Evolutionary conservation across 2,329 filamentous ascomycete genomes (phyloP).

Genomic region (Aureobasidium sp.): DNA sequence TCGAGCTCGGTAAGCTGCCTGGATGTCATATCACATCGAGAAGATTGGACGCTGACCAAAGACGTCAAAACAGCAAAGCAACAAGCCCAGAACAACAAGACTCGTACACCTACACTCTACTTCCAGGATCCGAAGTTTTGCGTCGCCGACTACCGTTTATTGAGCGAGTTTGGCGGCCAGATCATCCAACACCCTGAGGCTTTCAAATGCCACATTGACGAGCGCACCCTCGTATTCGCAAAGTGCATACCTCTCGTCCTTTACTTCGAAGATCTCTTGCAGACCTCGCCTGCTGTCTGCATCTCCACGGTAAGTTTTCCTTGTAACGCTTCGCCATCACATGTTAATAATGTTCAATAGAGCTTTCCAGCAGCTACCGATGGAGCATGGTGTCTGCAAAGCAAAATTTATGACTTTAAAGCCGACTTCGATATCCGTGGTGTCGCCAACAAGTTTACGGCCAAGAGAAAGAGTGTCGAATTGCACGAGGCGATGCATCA

Average conservation of each 20-base stretch:
- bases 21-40: too few relatives aligned
- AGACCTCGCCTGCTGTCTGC: not conserved
- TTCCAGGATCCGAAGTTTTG: not conserved
- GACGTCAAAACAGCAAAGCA: not conserved
- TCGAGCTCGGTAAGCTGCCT: not conserved
- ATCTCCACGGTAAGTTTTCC: not conserved
- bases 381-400: not conserved
- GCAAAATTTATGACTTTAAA: not conserved
- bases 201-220: not conserved
- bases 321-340: not conserved
- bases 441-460: not conserved
- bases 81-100: not conserved
- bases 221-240: not conserved
- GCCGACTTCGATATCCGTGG: not conserved
- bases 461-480: not conserved
- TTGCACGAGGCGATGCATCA: not conserved
- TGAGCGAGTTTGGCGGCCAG: not conserved
- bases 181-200: not conserved
- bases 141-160: not conserved
- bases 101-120: not conserved
- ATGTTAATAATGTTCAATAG: not conserved
- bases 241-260: not conserved
- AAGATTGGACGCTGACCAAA: not conserved
- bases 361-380: not conserved
- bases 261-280: not conserved